Evolutionary conservation across 495 filamentous ascomycete species (phyloP).

Genomic region (Aspergillus campestris): DNA sequence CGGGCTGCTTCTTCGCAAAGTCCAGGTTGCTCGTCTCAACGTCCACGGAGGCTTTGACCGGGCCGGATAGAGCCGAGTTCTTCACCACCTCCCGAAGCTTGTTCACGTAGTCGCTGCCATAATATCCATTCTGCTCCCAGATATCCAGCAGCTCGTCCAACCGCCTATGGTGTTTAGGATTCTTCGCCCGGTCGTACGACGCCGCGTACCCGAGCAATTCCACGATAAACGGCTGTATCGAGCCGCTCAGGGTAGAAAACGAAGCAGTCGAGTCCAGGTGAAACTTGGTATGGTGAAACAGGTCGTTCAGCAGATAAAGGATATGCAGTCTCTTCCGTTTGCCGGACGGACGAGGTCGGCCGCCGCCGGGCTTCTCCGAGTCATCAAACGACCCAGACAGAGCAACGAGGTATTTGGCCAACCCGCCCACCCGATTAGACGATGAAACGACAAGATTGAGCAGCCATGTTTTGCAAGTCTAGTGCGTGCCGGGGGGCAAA

Average conservation of each 20-base stretch:
- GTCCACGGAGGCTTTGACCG: constrained; percentile 18
- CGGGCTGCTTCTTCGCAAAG: constrained; percentile 20
- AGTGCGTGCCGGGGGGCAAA: constrained; percentile 40
- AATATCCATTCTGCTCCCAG: constrained; percentile 70
- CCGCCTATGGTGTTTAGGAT: constrained; percentile 58
- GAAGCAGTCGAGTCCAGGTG: constrained; percentile 35
- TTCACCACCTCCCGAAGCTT: constrained; percentile 52
- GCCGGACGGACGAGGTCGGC: constrained; percentile 38
- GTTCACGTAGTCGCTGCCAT: constrained; percentile 45
- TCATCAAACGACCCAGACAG: constrained; percentile 52
- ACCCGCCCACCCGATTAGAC: constrained; percentile 50
- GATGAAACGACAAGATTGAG: constrained; percentile 63
- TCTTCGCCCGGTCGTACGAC: constrained; percentile 46
- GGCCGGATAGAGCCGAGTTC: constrained; percentile 32
- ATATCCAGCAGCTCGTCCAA: constrained; percentile 57
- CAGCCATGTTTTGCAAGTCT: constrained; percentile 88
- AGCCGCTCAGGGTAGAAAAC: constrained; percentile 47
- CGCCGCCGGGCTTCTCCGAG: constrained; percentile 6
- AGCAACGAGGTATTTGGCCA: constrained; percentile 70
- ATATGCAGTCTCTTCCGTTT: constrained; percentile 68
- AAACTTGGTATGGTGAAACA: constrained; percentile 69
- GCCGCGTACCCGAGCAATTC: constrained; percentile 55
- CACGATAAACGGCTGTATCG: constrained; percentile 52
- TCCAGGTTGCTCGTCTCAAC: constrained; percentile 14
- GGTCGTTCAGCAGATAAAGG: constrained; percentile 75